Evolutionary conservation across 2,329 filamentous ascomycete genomes (phyloP).

Genomic region (Cyanodermella asteris): DNA sequence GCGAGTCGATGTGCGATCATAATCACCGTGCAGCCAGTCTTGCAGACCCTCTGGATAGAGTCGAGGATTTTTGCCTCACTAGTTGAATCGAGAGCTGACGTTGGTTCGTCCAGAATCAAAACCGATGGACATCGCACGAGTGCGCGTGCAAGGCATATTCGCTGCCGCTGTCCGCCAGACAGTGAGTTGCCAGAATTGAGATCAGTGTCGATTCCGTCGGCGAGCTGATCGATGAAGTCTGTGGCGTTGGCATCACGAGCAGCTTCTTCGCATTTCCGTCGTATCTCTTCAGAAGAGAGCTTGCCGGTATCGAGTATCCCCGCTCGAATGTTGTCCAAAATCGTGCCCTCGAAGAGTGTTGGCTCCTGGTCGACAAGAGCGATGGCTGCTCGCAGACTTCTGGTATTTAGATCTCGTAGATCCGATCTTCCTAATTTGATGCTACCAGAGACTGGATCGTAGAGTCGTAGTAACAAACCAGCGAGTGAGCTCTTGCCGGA

Average conservation of each 20-base stretch:
- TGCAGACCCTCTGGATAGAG: conserved; percentile 52
- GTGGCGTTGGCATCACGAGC: conserved; percentile 65
- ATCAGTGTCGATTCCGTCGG: conserved; percentile 70
- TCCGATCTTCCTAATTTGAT: conserved; percentile 26
- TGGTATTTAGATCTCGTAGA: conserved; percentile 26
- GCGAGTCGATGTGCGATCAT: conserved; percentile 23
- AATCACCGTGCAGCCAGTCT: conserved; percentile 20
- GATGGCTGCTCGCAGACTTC: conserved; percentile 10
- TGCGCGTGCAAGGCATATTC: conserved; percentile 65
- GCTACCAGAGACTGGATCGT: conserved; percentile 30
- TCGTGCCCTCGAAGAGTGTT: conserved; percentile 14
- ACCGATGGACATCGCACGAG: conserved; percentile 69
- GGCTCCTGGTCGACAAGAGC: conserved; percentile 15
- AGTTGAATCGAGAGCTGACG: conserved; percentile 67
- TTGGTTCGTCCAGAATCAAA: conserved; percentile 75
- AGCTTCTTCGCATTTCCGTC: conserved; percentile 27
- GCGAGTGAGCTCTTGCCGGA: conserved; percentile 24
- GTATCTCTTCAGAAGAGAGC: conserved; percentile 6
- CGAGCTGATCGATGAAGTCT: conserved; percentile 53
- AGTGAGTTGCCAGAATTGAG: conserved; percentile 61
- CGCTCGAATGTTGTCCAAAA: conserved; percentile 16
- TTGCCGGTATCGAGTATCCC: conserved; percentile 8
- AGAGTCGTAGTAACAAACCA: conserved; percentile 33
- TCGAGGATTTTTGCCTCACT: conserved; percentile 71
- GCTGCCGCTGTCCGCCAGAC: conserved; percentile 76